Evolutionary conservation across 257 asterid genomes (phyloP).

Genomic region (Oldenlandia corymbosa): DNA sequence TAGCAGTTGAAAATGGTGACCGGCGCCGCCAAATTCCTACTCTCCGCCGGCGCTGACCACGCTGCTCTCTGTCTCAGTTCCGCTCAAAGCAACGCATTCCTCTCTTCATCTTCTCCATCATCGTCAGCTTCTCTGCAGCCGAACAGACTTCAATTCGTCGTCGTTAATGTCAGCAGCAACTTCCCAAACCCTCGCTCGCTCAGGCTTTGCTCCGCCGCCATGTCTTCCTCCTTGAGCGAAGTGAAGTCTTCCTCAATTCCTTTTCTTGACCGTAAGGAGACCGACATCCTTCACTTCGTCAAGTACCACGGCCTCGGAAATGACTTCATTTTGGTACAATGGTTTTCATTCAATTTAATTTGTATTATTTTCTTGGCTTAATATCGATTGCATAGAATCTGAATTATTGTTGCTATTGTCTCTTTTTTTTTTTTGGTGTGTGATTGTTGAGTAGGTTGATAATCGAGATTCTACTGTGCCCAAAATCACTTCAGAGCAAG

Average conservation of each 20-base stretch:
- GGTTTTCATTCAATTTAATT: too few species aligned
- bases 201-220: constrained; percentile 28
- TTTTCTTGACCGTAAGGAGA: constrained; percentile 43
- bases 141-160: constrained; percentile 15
- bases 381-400: constrained; percentile 7
- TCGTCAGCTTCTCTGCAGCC: constrained; percentile 22
- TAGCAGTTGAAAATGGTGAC: constrained; percentile 41
- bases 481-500: constrained; percentile 78
- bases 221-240: constrained; percentile 8
- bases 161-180: constrained; percentile 3
- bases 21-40: constrained; percentile 48
- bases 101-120: constrained; percentile 6
- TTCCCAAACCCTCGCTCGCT: constrained; percentile 24
- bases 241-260: constrained; percentile 8
- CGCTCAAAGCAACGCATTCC: background rate
- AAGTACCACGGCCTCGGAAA: constrained; percentile 87
- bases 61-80: constrained; percentile 16
- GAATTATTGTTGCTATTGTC: too few species aligned
- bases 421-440: constrained; percentile 3
- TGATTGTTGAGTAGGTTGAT: constrained; percentile 49
- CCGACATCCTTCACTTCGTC: constrained; percentile 56
- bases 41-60: constrained; percentile 26
- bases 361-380: background rate
- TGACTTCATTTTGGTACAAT: constrained; percentile 70
- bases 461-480: constrained; percentile 75